Base-by-base conservation (phyloP, 192 early-diverging fungal species). In the Ambispora gerdemannii region DNA sequence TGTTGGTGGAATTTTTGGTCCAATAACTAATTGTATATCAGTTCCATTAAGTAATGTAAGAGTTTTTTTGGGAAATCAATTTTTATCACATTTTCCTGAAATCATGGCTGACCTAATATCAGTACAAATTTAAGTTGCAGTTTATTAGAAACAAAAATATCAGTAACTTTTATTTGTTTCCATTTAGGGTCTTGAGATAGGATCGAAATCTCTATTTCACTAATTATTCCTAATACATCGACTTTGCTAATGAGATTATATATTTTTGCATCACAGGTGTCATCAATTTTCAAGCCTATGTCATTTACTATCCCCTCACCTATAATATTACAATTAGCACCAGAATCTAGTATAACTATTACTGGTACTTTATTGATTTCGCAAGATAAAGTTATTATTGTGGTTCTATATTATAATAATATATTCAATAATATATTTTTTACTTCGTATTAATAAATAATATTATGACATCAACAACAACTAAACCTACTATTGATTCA, bases 131-230 rank as follows among this genome's bases (percentile, higher is more conserved):
- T 27, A 61, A 61, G 11, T 61, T 61, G n/a, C 6, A 20, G 59
- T 61, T 61, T 61, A 61, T 61, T 61, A 61, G 59, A 27, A 61
- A 61, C 59, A 24, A 61, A 61, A 61, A 61, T 61, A 61, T 61
- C 59, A 3, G 17, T 61, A 32, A 61, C 59, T 61, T 61, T 27
- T 61, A 61, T 32, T 27, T 61, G 59, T 31, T 61, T 61, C 59
- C 20, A 61, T 61, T 61, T 61, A 61, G 17, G 17, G 28, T 34
- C 59, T 61, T 61, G 17, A 31, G 59, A 61, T 3, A 15, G 3
- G 59, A 61, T 24, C 17, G 59, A 61, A 31, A 27, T 15, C 6
- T 31, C 27, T 24, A 61, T 61, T 61, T 34, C 27, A 61, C 32
- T 24, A 61, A 61, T 27, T 27, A 61, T 61, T 61, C 59, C 20